Base-by-base conservation (phyloP, 202 grass and related monocot genomes). In the Brachypodium distachyon region DNA sequence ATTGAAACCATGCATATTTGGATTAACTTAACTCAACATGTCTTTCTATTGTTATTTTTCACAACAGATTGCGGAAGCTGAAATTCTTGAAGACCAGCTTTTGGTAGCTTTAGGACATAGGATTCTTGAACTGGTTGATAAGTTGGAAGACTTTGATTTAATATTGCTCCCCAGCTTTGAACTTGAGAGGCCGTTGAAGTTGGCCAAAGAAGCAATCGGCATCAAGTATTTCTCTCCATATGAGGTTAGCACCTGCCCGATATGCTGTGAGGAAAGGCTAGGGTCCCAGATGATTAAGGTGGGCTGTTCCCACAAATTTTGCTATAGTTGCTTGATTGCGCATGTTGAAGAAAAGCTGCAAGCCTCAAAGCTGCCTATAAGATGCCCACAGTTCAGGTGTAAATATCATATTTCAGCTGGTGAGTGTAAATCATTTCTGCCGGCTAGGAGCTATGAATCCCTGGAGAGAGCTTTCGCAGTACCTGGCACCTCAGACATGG, bases 201-300 rank as follows among this genome's bases (percentile, higher is more conserved):
- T 99, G 84, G 96, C 96, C 9, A 91, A 91, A 84, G 92, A 99
- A 78, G 96, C 92, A 53, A 96, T 96, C 66, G 96, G 96, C 57
- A 85, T 96, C 64, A 76, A 59, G 28, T 81, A 84, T 69, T 25
- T 82, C 17, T 78, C 77, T 58, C 82, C 89, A 1, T 84, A 88
- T 32, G 82, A 80, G 74, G 48, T 86, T 70, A 37, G 62, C 38
- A 84, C 55, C 69, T 94, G 91, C 57, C 76, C 55, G 7, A 78
- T 90, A 36, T 94, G 91, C 86, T 67, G 85, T 1, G 83, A 90
- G 76, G 91, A 90, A 66, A 88, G 88, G 51, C 66, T 71, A 38
- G 78, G 82, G 42, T 77, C 79, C 27, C 85, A 88, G 61, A 90
- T 94, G 91, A 83, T 94, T 51, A 88, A 81, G 37, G 23, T 85